Conservation (phyloP, 352 stramenopile genomes). For the Elongisporangium anandrum region DNA sequence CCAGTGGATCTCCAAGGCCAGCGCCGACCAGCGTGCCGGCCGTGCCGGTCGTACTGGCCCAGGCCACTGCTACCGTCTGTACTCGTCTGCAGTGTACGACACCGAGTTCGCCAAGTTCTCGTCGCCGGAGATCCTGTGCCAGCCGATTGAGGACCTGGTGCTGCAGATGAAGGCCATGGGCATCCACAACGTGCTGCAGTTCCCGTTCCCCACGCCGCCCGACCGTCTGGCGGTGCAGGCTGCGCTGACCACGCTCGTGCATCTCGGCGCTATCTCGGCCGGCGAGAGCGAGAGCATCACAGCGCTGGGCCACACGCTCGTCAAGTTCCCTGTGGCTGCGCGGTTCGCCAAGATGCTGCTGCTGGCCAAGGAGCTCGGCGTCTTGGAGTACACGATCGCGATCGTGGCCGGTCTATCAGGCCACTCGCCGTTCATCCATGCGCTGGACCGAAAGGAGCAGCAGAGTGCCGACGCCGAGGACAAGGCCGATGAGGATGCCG, state of each 20-base stretch:
- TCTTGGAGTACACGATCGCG: constrained; percentile 80
- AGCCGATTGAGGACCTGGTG: constrained; percentile 95
- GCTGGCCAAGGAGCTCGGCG: constrained; percentile 57
- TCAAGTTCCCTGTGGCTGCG: constrained; percentile 83
- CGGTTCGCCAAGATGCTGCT: constrained; percentile 91
- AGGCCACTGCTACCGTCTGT: constrained; percentile 98
- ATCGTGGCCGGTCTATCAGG: constrained; percentile 73
- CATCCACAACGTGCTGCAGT: constrained; percentile 92
- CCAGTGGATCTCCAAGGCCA: constrained; percentile 86
- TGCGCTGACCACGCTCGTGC: constrained; percentile 82
- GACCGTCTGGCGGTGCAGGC: constrained; percentile 82
- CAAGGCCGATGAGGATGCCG: constrained; percentile 11
- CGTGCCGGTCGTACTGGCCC: constrained; percentile 94
- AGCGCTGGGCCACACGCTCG: constrained; percentile 69
- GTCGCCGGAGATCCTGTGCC: constrained; percentile 85
- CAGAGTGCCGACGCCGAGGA: constrained; percentile 25
- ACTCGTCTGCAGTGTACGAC: constrained; percentile 95
- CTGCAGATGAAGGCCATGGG: constrained; percentile 98
- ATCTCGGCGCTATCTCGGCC: constrained; percentile 65
- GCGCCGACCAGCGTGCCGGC: constrained; percentile 88
- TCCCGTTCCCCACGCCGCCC: constrained; percentile 96
- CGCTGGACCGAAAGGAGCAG: constrained; percentile 51
- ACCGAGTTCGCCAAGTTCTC: constrained; percentile 92
- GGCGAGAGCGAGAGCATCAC: constrained; percentile 71
- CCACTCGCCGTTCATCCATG: constrained; percentile 70